Percentiles rank a stretch among this genome's conserved stretches.
These are phyloP conservation scores for Rhizopus delemar DNA, from an alignment of 371 early-diverging fungal genomes.

Conservation along the genomic window DNA sequence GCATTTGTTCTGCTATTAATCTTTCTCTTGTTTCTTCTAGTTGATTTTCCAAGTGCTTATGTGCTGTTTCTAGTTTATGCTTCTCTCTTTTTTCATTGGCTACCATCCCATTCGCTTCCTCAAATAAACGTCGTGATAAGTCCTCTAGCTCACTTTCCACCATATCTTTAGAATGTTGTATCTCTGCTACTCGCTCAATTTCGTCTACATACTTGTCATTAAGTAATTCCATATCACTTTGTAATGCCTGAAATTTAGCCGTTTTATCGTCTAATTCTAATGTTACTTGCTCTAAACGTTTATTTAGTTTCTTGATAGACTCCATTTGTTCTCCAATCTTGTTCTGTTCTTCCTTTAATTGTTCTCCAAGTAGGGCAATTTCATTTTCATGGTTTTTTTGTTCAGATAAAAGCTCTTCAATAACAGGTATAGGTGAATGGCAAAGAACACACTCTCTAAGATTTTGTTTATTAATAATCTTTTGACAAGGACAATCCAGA, in stretches of 20 bases:
- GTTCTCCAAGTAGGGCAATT: slow-evolving; percentile 41
- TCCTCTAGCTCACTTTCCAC: slow-evolving; percentile 93
- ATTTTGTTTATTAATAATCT: slow-evolving; percentile 31
- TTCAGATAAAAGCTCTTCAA: slow-evolving; percentile 54
- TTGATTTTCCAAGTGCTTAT: slow-evolving; percentile 61
- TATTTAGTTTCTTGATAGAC: slow-evolving; percentile 44
- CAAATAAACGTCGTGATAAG: slow-evolving; percentile 83
- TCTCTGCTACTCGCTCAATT: slow-evolving; percentile 87
- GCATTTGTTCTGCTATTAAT: slow-evolving; percentile 73
- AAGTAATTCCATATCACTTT: slow-evolving; percentile 57
- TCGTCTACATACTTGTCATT: slow-evolving; percentile 80
- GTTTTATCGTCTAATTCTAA: slow-evolving; percentile 48
- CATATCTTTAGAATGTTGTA: slow-evolving; percentile 85
- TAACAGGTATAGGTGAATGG: slow-evolving; percentile 53
- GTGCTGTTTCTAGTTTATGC: slow-evolving; percentile 59
- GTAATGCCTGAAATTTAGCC: slow-evolving; percentile 47
- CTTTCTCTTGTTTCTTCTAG: slow-evolving; percentile 70
- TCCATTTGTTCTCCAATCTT: slow-evolving; percentile 44
- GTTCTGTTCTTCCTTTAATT: slow-evolving; percentile 47
- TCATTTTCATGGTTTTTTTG: slow-evolving; percentile 48
- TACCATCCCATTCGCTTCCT: slow-evolving; percentile 93
- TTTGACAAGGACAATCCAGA: slow-evolving; percentile 47
- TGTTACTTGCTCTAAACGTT: slow-evolving; percentile 48
- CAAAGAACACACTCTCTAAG: slow-evolving; percentile 53
- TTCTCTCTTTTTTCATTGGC: slow-evolving; percentile 78